Evolutionary conservation across 352 stramenopile species (phyloP).

Genomic region (Pythium vanterpoolii): DNA sequence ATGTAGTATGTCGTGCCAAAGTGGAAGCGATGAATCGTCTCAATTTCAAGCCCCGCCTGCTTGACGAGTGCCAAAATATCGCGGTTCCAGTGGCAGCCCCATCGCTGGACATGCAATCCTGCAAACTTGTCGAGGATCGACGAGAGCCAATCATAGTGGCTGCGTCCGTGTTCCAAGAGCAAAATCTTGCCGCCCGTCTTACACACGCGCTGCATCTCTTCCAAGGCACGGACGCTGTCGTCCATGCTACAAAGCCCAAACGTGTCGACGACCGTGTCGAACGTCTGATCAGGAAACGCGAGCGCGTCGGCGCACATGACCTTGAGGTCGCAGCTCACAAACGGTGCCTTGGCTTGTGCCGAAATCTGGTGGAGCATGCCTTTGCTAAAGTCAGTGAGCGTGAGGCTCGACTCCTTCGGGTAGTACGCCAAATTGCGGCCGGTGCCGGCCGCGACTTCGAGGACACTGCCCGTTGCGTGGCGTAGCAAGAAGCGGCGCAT

Average conservation of each 20-base stretch:
- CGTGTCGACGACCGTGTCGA: constrained; percentile 96
- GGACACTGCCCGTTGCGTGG: constrained; percentile 64
- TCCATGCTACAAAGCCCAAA: constrained; percentile 96
- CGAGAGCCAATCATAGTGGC: constrained; percentile 88
- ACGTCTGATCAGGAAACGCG: constrained; percentile 66
- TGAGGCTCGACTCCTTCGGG: constrained; percentile 33
- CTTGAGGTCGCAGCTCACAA: constrained; percentile 31
- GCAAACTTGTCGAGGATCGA: constrained; percentile 92
- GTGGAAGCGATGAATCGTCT: constrained; percentile 89
- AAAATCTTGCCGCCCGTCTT: constrained; percentile 85
- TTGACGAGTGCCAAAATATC: constrained; percentile 91
- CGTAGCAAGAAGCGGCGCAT: constrained; percentile 79
- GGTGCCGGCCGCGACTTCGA: constrained; percentile 95
- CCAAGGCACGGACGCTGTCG: constrained; percentile 87
- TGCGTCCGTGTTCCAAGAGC: constrained; percentile 94
- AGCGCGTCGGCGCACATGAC: constrained; percentile 65
- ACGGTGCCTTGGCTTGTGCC: constrained; percentile 13
- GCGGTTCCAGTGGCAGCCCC: constrained; percentile 96
- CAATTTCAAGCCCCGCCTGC: constrained; percentile 78
- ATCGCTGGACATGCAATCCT: constrained; percentile 89
- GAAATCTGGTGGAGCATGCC: constrained; percentile 73
- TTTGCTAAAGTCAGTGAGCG: constrained; percentile 69
- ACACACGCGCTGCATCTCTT: constrained; percentile 94
- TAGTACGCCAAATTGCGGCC: constrained; percentile 94
- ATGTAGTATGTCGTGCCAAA: constrained; percentile 96